Percentiles rank a stretch among this genome's conserved stretches.
Conservation (phyloP, 352 stramenopile genomes). For the Globisporangium ultimum region DNA sequence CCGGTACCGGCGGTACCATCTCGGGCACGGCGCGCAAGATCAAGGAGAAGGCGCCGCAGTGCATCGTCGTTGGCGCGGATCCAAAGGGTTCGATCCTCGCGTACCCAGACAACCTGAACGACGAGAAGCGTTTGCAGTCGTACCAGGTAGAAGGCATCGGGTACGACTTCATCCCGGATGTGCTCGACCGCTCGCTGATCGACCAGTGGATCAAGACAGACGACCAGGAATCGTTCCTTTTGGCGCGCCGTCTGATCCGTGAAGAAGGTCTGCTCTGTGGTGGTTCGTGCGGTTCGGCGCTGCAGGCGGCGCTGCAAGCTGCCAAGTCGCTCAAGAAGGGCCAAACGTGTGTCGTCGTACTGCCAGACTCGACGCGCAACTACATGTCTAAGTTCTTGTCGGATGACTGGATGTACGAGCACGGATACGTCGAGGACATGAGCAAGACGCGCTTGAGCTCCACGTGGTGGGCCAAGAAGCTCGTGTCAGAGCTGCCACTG, state of each 20-base stretch:
- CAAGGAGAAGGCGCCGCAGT: constrained; percentile 87
- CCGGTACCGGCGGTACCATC: constrained; percentile 95
- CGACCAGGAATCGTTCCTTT: constrained; percentile 93
- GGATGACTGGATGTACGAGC: constrained; percentile 92
- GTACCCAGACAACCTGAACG: constrained; percentile 88
- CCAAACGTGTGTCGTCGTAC: constrained; percentile 92
- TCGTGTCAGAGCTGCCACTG: constrained; percentile 70
- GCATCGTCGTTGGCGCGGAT: constrained; percentile 88
- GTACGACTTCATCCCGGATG: constrained; percentile 96
- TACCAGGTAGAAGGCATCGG: constrained; percentile 96
- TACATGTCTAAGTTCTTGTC: constrained; percentile 98
- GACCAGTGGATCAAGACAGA: constrained; percentile 95
- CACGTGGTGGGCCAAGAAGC: constrained; percentile 92
- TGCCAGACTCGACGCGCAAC: constrained; percentile 95
- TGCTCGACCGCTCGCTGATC: constrained; percentile 90
- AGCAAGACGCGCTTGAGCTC: constrained; percentile 73
- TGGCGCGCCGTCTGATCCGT: constrained; percentile 92
- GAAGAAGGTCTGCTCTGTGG: constrained; percentile 94
- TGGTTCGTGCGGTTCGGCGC: constrained; percentile 89
- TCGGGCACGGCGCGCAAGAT: constrained; percentile 92
- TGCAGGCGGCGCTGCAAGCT: constrained; percentile 78
- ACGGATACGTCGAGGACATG: constrained; percentile 66
- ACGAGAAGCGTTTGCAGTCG: constrained; percentile 80
- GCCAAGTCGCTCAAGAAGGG: constrained; percentile 75
- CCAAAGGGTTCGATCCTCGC: constrained; percentile 93